Base-by-base conservation (phyloP, 768 basidiomycete genomes). In the Phlebiopsis gigantea region DNA sequence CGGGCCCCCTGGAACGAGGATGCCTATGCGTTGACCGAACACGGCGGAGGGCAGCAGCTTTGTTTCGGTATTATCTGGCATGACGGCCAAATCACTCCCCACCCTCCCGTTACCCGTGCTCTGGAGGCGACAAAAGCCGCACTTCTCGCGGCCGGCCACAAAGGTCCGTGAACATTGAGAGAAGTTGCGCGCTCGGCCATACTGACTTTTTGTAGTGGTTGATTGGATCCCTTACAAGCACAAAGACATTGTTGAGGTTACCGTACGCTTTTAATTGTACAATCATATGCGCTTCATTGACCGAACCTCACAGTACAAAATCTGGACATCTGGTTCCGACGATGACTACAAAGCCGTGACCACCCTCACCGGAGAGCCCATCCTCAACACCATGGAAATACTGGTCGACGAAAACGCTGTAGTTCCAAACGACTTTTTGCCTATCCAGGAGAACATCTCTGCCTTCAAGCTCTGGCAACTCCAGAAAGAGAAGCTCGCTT, bases 391-490 rank as follows among this genome's bases (percentile, higher is more conserved):
- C 29, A 67, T 69, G 66, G 56, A 60, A 25, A 50, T 62, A 12
- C 19, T 31, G 21, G 51, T 22, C 28, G 58, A 58, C 9, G 55
- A 57, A 17, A 30, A 52, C 25, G 45, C 44, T 2, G 34, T 39
- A 17, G 53, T 57, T 19, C 57, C 58, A 31, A 51, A 59, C 55
- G 15, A 63, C 17, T 74, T 71, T 57, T 64, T 67, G n/a, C 66
- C 72, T 1, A 55, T 60, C 26, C 57, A 58, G 4, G 51, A 65
- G 17, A 66, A 69, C 9, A 59, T 75, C 10, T 76, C 79, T 1
- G 82, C 86, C 0, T 86, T 80, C 62, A 73, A 83, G 47, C 74
- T 87, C 19, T 92, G 88, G 88, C 81, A 87, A 62, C 43, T 82
- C 7, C 85, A 88, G 24, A 82, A 79, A 62, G 63, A 66, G 62